Evolutionary conservation across 352 stramenopile species (phyloP).

Genomic region (Phytophthora ohioensis): DNA sequence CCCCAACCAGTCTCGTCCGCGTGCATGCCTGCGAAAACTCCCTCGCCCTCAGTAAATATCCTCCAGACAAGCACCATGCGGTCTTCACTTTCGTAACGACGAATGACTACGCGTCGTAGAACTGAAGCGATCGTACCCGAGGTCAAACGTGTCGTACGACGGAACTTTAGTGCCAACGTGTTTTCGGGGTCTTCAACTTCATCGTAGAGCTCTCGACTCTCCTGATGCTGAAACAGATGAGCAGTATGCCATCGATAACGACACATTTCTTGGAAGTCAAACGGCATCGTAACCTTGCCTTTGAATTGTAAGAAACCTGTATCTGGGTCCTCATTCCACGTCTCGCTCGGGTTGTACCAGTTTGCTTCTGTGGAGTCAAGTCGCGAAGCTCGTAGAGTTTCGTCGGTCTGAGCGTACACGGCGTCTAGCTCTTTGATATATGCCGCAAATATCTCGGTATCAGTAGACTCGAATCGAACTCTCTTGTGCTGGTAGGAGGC

Average conservation of each 20-base stretch:
- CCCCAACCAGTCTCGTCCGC: slow-evolving; percentile 32
- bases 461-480: slow-evolving; percentile 8
- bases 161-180: slow-evolving; percentile 19
- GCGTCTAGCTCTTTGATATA: slow-evolving; percentile 11
- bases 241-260: slow-evolving; percentile 15
- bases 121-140: slow-evolving; percentile 9
- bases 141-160: slow-evolving; percentile 2
- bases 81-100: slow-evolving; percentile 8
- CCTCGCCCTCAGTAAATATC: slow-evolving; percentile 27
- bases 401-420: slow-evolving; percentile 15
- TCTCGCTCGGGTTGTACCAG: neutral
- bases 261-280: slow-evolving; percentile 13
- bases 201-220: slow-evolving; percentile 13
- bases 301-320: slow-evolving; percentile 10
- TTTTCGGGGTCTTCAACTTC: slow-evolving; percentile 9
- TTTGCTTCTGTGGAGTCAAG: slow-evolving; percentile 10
- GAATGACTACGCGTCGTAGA: slow-evolving; percentile 16
- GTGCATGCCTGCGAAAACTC: slow-evolving; percentile 22
- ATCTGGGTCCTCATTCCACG: slow-evolving; percentile 10
- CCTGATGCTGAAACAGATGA: slow-evolving; percentile 5
- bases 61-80: slow-evolving; percentile 22
- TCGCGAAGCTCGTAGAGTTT: neutral
- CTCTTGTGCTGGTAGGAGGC: neutral
- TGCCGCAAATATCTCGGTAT: slow-evolving; percentile 11
- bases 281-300: slow-evolving; percentile 18